These are phyloP conservation scores for Eragrostis curvula DNA, from an alignment of 176 grass and related monocot genomes.

Conservation along the genomic window DNA sequence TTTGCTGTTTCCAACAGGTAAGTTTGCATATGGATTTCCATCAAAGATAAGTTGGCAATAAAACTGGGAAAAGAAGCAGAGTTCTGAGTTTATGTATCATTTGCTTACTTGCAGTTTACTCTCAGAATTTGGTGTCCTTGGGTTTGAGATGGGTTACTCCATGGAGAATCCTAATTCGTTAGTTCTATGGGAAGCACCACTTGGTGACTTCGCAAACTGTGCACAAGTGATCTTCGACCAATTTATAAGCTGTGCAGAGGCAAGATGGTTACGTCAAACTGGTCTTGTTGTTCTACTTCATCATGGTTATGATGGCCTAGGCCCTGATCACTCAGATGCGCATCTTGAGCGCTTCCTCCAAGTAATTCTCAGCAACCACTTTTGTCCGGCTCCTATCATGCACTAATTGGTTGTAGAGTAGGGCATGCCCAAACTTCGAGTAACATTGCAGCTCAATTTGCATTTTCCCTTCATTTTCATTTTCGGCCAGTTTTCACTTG, in stretches of 20 bases:
- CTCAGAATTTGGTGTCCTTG: conserved; percentile 98
- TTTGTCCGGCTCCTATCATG: background rate
- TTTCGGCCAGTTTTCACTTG: background rate
- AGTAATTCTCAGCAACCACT: conserved; percentile 38
- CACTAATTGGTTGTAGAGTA: too few relatives aligned
- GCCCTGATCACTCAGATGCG: conserved; percentile 89
- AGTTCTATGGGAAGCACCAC: conserved; percentile 95
- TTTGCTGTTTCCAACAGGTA: conserved; percentile 97
- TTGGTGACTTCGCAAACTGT: conserved; percentile 94
- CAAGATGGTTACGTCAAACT: conserved; percentile 94
- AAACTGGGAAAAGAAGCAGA: background rate
- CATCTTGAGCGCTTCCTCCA: conserved; percentile 96
- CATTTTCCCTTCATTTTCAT: too few relatives aligned
- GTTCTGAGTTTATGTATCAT: background rate
- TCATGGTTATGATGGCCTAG: conserved; percentile 97
- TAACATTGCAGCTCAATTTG: too few relatives aligned
- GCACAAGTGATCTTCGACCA: conserved; percentile 98
- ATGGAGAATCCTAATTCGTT: conserved; percentile 99
- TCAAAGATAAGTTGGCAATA: background rate
- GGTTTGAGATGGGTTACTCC: conserved; percentile 95
- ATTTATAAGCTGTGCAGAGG: conserved; percentile 93
- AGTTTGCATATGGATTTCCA: background rate
- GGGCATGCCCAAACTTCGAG: too few relatives aligned
- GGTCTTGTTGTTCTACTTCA: conserved; percentile 88
- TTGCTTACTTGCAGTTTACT: conserved; percentile 72